Conservation (phyloP, 495 filamentous ascomycete species). For the Daldinia caldariorum region DNA sequence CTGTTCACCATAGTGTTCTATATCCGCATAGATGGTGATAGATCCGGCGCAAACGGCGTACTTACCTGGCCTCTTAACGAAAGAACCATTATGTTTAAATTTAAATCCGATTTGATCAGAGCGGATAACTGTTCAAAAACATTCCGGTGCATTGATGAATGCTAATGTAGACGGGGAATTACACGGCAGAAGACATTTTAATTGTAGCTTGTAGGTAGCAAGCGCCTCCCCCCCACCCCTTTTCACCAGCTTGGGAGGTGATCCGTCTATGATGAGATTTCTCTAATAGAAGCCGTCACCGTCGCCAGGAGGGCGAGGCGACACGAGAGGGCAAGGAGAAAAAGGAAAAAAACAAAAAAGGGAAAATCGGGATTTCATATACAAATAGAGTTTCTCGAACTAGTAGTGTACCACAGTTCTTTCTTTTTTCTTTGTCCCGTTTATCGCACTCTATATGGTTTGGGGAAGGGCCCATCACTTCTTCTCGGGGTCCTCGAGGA, state of each 20-base stretch:
- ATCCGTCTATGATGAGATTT: slow-evolving; percentile 41
- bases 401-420: slow-evolving; percentile 18
- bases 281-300: slow-evolving; percentile 37
- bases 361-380: slow-evolving; percentile 40
- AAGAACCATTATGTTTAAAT: slow-evolving; percentile 10
- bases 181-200: slow-evolving; percentile 17
- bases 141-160: not conserved
- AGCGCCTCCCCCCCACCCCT: not conserved
- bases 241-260: slow-evolving; percentile 29
- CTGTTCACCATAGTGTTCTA: not conserved
- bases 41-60: slow-evolving; percentile 37
- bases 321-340: slow-evolving; percentile 16
- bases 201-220: slow-evolving; percentile 37
- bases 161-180: not conserved
- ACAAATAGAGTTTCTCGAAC: slow-evolving; percentile 31
- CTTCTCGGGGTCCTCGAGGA: slow-evolving; percentile 74
- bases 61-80: slow-evolving; percentile 27
- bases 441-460: slow-evolving; percentile 15
- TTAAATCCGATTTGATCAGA: slow-evolving; percentile 17
- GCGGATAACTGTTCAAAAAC: not conserved
- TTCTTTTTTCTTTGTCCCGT: slow-evolving; percentile 5
- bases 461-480: slow-evolving; percentile 34
- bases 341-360: slow-evolving; percentile 13
- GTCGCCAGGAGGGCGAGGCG: slow-evolving; percentile 18
- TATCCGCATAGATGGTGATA: slow-evolving; percentile 24